Percentiles rank a stretch among this genome's conserved stretches.
These are phyloP conservation scores for Phytopythium sindhum DNA, from an alignment of 352 stramenopile genomes.

Conservation along the genomic window DNA sequence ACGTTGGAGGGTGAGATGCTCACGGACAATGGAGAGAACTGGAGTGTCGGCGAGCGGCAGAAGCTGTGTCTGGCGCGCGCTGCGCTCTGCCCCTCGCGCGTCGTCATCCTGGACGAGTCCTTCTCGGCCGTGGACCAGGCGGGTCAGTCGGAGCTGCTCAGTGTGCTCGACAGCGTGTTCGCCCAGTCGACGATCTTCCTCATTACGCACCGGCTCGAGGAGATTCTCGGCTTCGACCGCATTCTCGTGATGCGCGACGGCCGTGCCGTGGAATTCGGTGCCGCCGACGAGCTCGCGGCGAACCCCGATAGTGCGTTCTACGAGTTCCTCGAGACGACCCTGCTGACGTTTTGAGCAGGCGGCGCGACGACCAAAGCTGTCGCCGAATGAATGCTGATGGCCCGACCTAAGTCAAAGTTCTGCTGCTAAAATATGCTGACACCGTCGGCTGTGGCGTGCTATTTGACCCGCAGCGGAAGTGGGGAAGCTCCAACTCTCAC, in stretches of 20 bases:
- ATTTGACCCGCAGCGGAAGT: no score
- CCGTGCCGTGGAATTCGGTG: constrained; percentile 33
- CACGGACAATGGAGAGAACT: constrained; percentile 93
- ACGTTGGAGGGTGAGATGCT: constrained; percentile 28
- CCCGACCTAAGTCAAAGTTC: background rate
- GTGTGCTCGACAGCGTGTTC: constrained; percentile 89
- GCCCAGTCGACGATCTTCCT: constrained; percentile 92
- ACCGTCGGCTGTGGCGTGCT: no score
- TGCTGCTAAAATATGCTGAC: no score
- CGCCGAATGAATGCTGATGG: background rate
- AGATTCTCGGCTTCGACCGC: constrained; percentile 41
- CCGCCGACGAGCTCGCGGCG: constrained; percentile 34
- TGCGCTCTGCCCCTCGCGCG: constrained; percentile 82
- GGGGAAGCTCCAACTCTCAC: no score
- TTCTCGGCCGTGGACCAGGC: constrained; percentile 61
- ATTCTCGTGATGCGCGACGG: constrained; percentile 37
- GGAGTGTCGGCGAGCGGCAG: constrained; percentile 94
- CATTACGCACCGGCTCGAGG: constrained; percentile 96
- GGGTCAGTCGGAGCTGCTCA: constrained; percentile 62
- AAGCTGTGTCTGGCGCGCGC: constrained; percentile 95
- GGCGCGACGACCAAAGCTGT: background rate
- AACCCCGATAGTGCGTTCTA: constrained; percentile 38
- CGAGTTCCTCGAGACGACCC: constrained; percentile 46
- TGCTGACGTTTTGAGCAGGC: constrained; percentile 28
- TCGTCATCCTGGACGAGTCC: constrained; percentile 90